phyloP scores from a whole-genome alignment of 768 basidiomycete genomes.

The Mycena crocata region DNA sequence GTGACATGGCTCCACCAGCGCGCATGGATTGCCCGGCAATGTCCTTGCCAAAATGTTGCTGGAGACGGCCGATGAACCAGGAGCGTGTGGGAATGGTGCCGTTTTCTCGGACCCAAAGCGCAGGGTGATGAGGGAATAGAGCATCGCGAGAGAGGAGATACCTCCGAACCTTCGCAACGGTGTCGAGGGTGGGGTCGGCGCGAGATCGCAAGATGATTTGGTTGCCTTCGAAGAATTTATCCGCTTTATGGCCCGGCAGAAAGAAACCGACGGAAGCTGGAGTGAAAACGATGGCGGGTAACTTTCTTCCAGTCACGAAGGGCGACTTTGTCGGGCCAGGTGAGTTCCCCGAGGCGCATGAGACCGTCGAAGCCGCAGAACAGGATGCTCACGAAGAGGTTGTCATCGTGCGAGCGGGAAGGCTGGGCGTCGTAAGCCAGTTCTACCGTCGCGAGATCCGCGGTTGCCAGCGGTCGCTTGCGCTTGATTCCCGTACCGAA shows the following conservation, averaged over 20 bases:
- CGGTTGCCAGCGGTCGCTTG: conserved; percentile 42
- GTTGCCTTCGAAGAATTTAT: conserved; percentile 28
- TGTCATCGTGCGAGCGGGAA: conserved; percentile 3
- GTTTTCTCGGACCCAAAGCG: conserved; percentile 38
- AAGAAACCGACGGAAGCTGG: conserved; percentile 10
- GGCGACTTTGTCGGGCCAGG: conserved; percentile 26
- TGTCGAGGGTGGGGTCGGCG: no score
- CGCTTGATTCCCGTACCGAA: conserved; percentile 18
- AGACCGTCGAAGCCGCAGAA: conserved; percentile 35
- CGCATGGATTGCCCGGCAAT: conserved; percentile 47
- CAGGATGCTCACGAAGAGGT: conserved; percentile 34
- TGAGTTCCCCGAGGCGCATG: conserved; percentile 37
- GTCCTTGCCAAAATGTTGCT: conserved; percentile 27
- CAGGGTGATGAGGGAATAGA: conserved; percentile 23
- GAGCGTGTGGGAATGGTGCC: conserved; percentile 40
- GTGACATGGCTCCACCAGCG: conserved; percentile 48
- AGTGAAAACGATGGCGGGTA: conserved; percentile 18
- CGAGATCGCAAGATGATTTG: conserved; percentile 2
- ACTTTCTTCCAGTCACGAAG: conserved; percentile 28
- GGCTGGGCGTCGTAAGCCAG: conserved; percentile 22
- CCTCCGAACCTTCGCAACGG: neutral
- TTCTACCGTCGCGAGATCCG: no score
- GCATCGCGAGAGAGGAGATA: conserved; percentile 37
- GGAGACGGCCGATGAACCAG: conserved; percentile 45
- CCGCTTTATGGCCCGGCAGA: conserved; percentile 41